Base-by-base conservation (phyloP, 805 yeast genomes). In the Wickerhamomyces sydowiorum region DNA sequence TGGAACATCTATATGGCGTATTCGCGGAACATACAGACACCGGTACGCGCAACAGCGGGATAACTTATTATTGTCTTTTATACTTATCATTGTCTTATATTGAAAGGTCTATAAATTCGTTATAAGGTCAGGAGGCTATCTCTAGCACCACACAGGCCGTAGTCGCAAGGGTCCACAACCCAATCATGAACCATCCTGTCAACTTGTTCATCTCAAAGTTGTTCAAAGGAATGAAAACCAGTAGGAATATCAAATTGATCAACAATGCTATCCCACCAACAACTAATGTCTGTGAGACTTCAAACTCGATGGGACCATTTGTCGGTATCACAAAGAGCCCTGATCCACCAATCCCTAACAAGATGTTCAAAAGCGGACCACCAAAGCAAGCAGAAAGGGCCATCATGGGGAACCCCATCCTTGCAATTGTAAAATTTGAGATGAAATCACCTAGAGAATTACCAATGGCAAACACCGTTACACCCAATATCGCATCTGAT, bases 341-440 rank as follows among this genome's bases (percentile, higher is more conserved):
- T 50, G 84, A 80, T 4, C 82, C 59, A 0, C 97, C 96, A 46
- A 91, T 65, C 0, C 97, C 95, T 21, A 90, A 67, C 13, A 91
- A 64, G 36, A 84, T 66, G 39, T 89, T 84, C 40, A 91, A 61
- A 46, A 91, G 64, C 0, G 98, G 98, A 2, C 97, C 93, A 1
- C 97, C 98, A 61, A 90, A 86, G 55, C 98, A 90, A 0, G 97
- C 96, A 10, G 95, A 86, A 18, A 93, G 67, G 0, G 97, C 97
- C 90, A 91, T 86, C 43, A 86, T 73, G 0, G 96, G 89, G 66
- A 78, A 82, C 0, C 96, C 97, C 78, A 86, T 78, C 46, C 67
- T 70, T 0, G 96, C 90, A 38, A 91, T 79, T 0, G 95, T 84
- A 37, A 82, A 65, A 53, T 91, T 88, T 0, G 96, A 84, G 2